Evolutionary conservation across 148 eudicot species (phyloP).

Genomic region (Diospyros lotus): DNA sequence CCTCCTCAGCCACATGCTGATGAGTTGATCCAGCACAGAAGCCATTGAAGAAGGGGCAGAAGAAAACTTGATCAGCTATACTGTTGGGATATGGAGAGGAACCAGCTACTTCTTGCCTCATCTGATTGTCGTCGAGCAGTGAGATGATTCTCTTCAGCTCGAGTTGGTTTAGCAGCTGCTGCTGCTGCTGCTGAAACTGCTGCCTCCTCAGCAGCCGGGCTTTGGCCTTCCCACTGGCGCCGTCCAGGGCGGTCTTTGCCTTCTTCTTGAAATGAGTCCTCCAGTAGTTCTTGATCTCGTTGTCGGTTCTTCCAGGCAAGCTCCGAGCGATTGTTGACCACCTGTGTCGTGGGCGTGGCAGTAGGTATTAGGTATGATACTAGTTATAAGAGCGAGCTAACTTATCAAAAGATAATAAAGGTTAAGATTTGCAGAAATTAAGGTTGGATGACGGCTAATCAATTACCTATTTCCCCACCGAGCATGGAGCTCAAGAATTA

Average conservation of each 20-base stretch:
- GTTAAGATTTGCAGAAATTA: not conserved
- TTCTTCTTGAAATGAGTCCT: constrained; percentile 67
- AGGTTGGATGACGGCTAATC: not conserved
- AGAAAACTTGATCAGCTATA: constrained; percentile 27
- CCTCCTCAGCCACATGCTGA: not conserved
- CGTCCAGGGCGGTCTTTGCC: constrained; percentile 16
- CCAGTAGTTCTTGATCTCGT: constrained; percentile 82
- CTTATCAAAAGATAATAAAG: not conserved
- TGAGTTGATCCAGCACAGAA: constrained; percentile 24
- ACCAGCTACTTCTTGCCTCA: constrained; percentile 22
- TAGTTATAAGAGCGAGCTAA: too few relatives aligned
- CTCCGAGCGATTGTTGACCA: constrained; percentile 82
- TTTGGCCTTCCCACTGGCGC: constrained; percentile 20
- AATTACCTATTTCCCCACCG: constrained; percentile 61
- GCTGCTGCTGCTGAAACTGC: constrained; percentile 34
- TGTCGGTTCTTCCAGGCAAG: constrained; percentile 75
- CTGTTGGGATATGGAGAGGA: constrained; percentile 20
- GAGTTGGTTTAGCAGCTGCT: constrained; percentile 16
- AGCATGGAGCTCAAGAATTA: constrained; percentile 54
- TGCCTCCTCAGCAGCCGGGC: constrained; percentile 34
- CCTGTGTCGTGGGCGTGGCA: constrained; percentile 17
- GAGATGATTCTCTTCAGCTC: constrained; percentile 53
- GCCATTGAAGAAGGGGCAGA: constrained; percentile 22
- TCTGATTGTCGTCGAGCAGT: constrained; percentile 17
- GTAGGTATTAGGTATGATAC: too few relatives aligned